Evolutionary conservation across 1,284 basidiomycete genomes (phyloP).

Genomic region (Anthracocystis walkeri): DNA sequence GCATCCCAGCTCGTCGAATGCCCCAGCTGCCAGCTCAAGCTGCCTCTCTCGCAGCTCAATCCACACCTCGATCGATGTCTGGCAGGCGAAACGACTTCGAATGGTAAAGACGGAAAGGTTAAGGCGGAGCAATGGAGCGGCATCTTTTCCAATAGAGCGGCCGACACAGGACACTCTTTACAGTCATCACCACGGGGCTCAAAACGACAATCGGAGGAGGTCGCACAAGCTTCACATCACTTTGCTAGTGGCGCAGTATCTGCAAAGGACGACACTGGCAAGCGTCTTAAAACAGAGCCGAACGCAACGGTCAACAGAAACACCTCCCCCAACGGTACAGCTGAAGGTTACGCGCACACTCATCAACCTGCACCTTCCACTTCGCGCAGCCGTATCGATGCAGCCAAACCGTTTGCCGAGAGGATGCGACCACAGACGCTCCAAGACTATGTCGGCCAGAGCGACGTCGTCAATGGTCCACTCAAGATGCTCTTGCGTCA

Average conservation of each 20-base stretch:
- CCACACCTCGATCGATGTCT: slow-evolving; percentile 63
- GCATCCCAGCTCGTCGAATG: slow-evolving; percentile 52
- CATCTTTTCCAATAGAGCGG: slow-evolving; percentile 1
- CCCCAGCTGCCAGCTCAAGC: slow-evolving; percentile 50
- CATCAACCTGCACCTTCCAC: slow-evolving; percentile 18
- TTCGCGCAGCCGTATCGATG: slow-evolving; percentile 40
- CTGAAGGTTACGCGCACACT: neutral
- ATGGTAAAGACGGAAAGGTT: slow-evolving; percentile 4
- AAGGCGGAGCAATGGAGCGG: slow-evolving; percentile 33
- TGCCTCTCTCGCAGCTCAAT: slow-evolving; percentile 59
- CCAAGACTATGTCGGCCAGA: slow-evolving; percentile 63
- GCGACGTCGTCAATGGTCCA: slow-evolving; percentile 57
- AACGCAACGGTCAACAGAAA: neutral
- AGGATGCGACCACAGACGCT: slow-evolving; percentile 62
- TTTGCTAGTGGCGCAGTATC: neutral
- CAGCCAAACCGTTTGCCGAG: slow-evolving; percentile 64
- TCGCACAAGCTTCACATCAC: neutral
- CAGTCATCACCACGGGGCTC: slow-evolving; percentile 14
- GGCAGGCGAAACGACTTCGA: slow-evolving; percentile 12
- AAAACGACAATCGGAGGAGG: slow-evolving; percentile 10
- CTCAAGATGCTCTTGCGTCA: slow-evolving; percentile 58
- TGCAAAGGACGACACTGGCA: neutral
- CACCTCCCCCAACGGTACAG: neutral
- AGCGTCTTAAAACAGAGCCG: slow-evolving; percentile 12
- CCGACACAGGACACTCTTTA: neutral